Evolutionary conservation across 2,329 filamentous ascomycete genomes (phyloP).

Genomic region (Cordyceps tenuipes): DNA sequence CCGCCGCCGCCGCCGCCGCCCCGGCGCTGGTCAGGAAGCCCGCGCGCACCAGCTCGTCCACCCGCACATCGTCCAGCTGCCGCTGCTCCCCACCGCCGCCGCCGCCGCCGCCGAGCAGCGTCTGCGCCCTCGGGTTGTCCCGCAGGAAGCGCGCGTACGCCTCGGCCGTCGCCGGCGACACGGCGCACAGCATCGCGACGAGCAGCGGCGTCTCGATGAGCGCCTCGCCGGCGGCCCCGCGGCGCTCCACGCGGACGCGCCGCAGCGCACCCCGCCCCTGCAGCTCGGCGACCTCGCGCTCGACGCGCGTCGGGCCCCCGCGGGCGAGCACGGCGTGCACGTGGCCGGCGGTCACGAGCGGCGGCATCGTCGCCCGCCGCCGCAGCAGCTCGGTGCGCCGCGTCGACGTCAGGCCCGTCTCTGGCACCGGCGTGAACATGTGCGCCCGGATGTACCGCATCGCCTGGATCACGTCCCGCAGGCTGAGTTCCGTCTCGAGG

Average conservation of each 20-base stretch:
- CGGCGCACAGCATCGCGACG: slow-evolving; percentile 35
- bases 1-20: slow-evolving; percentile 18
- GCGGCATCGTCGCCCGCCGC: slow-evolving; percentile 50
- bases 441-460: slow-evolving; percentile 51
- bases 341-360: slow-evolving; percentile 57
- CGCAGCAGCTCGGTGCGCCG: slow-evolving; percentile 56
- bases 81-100: too few relatives aligned
- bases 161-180: slow-evolving; percentile 36
- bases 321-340: slow-evolving; percentile 49
- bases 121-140: slow-evolving; percentile 37
- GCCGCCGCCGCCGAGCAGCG: slow-evolving; percentile 17
- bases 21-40: slow-evolving; percentile 56
- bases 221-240: slow-evolving; percentile 55
- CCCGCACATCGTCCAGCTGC: slow-evolving; percentile 36
- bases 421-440: slow-evolving; percentile 59
- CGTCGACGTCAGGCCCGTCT: slow-evolving; percentile 54
- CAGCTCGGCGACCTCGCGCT: slow-evolving; percentile 59
- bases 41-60: slow-evolving; percentile 51
- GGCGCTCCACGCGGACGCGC: slow-evolving; percentile 53
- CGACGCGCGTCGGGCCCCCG: slow-evolving; percentile 52
- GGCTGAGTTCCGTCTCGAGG: slow-evolving; percentile 45
- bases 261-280: slow-evolving; percentile 47
- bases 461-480: slow-evolving; percentile 56
- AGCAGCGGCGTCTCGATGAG: slow-evolving; percentile 52
- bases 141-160: slow-evolving; percentile 44